phyloP scores from a whole-genome alignment of 306 rosid genomes.

The Fragaria nilgerrensis region DNA sequence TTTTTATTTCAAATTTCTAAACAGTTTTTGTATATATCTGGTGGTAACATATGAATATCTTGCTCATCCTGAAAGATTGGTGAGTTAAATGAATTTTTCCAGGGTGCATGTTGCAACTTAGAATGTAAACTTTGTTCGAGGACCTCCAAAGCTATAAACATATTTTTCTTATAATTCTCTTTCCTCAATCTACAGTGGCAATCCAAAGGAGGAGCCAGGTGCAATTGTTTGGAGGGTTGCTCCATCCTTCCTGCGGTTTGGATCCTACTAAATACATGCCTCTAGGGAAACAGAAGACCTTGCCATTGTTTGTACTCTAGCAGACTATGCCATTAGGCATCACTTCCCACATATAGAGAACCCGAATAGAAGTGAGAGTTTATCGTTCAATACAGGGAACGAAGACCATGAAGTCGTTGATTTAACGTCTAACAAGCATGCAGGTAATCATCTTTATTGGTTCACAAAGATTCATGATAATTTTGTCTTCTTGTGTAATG shows the following conservation, averaged over 20 bases:
- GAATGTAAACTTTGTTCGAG: slow-evolving; percentile 11
- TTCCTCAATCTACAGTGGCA: slow-evolving; percentile 58
- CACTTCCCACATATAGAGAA: slow-evolving; percentile 91
- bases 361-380: slow-evolving; percentile 75
- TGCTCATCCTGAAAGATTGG: background rate
- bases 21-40: background rate
- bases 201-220: slow-evolving; percentile 92
- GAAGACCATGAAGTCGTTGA: slow-evolving; percentile 78
- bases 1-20: background rate
- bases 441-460: slow-evolving; percentile 52
- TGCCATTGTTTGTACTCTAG: slow-evolving; percentile 65
- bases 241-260: slow-evolving; percentile 87
- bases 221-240: slow-evolving; percentile 93
- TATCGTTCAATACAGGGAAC: slow-evolving; percentile 78
- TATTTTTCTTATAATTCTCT: background rate
- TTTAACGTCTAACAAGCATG: slow-evolving; percentile 95
- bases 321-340: slow-evolving; percentile 83
- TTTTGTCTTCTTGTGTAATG: background rate
- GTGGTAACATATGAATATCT: background rate
- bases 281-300: slow-evolving; percentile 77
- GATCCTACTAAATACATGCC: slow-evolving; percentile 88
- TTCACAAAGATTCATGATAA: background rate
- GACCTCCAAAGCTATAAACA: background rate
- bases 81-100: background rate
- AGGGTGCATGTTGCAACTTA: background rate